Evolutionary conservation across 169 alveolate species (phyloP).

Genomic region (Cryptosporidium viatorum): DNA sequence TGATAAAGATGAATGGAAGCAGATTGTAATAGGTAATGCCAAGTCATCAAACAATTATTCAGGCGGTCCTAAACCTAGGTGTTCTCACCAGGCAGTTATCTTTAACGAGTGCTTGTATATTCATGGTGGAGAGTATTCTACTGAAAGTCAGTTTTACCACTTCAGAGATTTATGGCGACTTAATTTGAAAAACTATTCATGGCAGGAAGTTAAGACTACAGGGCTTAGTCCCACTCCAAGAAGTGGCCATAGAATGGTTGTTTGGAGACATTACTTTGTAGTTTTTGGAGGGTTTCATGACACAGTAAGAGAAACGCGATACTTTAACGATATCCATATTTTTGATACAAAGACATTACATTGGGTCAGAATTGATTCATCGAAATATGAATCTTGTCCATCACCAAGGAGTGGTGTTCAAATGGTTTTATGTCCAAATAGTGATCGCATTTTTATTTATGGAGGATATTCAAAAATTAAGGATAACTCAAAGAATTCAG

Average conservation of each 20-base stretch:
- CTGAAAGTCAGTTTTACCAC: constrained; percentile 89
- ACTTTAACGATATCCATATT: constrained; percentile 88
- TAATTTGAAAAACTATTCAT: constrained; percentile 81
- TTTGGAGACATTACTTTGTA: constrained; percentile 88
- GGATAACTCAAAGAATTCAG: constrained; percentile 84
- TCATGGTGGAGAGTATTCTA: constrained; percentile 92
- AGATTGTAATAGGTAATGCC: constrained; percentile 77
- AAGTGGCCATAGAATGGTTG: constrained; percentile 92
- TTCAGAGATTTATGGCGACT: constrained; percentile 89
- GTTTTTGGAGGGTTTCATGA: constrained; percentile 93
- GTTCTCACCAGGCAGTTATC: constrained; percentile 90
- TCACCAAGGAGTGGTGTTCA: constrained; percentile 74
- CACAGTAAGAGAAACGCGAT: constrained; percentile 84
- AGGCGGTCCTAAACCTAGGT: constrained; percentile 88
- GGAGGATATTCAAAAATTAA: constrained; percentile 91
- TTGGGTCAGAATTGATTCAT: constrained; percentile 59
- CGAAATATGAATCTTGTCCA: constrained; percentile 47
- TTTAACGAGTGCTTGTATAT: constrained; percentile 85
- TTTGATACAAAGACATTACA: constrained; percentile 50
- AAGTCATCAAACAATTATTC: constrained; percentile 29
- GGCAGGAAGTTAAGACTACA: constrained; percentile 85
- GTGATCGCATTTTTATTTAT: constrained; percentile 81
- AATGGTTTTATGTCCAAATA: constrained; percentile 37
- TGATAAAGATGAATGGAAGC: constrained; percentile 86
- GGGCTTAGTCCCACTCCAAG: constrained; percentile 88